Base-by-base conservation (phyloP, 2,329 filamentous ascomycete species). In the Colletotrichum sp. region DNA sequence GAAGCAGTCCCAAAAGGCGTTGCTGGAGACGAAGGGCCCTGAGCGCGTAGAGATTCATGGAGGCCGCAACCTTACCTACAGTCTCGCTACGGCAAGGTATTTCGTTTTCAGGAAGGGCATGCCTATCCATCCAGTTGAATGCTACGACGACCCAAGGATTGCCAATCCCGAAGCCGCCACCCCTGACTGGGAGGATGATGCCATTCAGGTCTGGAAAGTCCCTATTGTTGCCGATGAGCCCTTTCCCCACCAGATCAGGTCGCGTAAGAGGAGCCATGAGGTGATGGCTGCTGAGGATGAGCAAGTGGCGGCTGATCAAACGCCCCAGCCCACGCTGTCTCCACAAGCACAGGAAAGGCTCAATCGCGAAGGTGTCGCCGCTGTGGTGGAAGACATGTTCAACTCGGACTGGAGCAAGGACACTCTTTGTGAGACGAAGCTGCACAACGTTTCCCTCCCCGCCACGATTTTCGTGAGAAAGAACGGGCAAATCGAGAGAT, bases 61-160 rank as follows among this genome's bases (percentile, higher is more conserved):
- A 5, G 92, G 93, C 6, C 91, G 91, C 66, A 98, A 98, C 80
- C 83, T 98, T 69, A 90, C 92, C 59, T 93, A 98, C 80, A 88
- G 91, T 8, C 83, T 99, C 70, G 96, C 95, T n/a, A 94, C 95
- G 1, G 93, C 93, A 18, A 90, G 97, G 59, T 87, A 92, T 36
- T 98, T 98, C 82, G 91, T 98, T 64, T 96, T 98, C 78, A 90
- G 97, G 47, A 95, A 94, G 78, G 93, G 94, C 1, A 89, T 98
- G 80, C 93, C 93, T 0, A 84, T 98, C n/a, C 86, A 85, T 36
- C 88, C 93, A 2, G 87, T 91, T 75, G 97, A 99, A 82, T 89
- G 94, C 63, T 84, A 86, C 54, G 78, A 84, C 12, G 86, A 89
- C 66, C 82, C 84, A 8, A 81, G 85, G 11, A 67, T 76, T 8